phyloP scores from a whole-genome alignment of 2,329 filamentous ascomycete genomes.

The Fusarium begoniae region DNA sequence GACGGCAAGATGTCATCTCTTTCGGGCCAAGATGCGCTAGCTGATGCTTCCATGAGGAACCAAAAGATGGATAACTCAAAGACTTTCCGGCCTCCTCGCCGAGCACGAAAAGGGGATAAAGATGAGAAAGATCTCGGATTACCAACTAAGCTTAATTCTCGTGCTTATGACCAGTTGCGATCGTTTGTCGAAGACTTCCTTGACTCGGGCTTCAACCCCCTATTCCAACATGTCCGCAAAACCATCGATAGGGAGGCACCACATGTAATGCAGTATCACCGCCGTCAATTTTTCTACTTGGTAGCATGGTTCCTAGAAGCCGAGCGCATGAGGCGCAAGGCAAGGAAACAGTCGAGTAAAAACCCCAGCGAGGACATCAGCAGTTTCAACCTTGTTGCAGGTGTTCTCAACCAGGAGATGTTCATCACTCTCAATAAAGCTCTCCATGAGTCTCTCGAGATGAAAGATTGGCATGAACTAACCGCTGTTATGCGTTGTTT shows the following conservation, averaged over 20 bases:
- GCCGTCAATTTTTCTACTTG: slow-evolving; percentile 89
- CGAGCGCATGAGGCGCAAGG: slow-evolving; percentile 75
- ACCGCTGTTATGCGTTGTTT: slow-evolving; percentile 93
- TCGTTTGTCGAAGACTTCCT: slow-evolving; percentile 92
- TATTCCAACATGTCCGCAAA: slow-evolving; percentile 85
- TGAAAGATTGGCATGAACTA: slow-evolving; percentile 87
- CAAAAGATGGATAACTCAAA: slow-evolving; percentile 92
- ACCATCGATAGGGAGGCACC: slow-evolving; percentile 90
- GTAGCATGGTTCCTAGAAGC: slow-evolving; percentile 93
- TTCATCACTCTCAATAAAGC: slow-evolving; percentile 88
- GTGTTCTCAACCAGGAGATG: slow-evolving; percentile 92
- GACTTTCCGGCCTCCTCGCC: slow-evolving; percentile 84
- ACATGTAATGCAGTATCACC: slow-evolving; percentile 79
- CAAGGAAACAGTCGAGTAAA: slow-evolving; percentile 63
- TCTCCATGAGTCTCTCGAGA: slow-evolving; percentile 81
- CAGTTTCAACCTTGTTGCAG: slow-evolving; percentile 86
- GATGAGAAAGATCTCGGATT: slow-evolving; percentile 80
- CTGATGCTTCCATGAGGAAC: slow-evolving; percentile 75
- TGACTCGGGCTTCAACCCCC: slow-evolving; percentile 93
- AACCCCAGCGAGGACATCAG: slow-evolving; percentile 64
- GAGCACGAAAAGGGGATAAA: slow-evolving; percentile 67
- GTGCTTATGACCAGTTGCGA: slow-evolving; percentile 80
- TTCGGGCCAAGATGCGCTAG: slow-evolving; percentile 86
- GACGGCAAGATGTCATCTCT: slow-evolving; percentile 86
- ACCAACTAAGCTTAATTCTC: slow-evolving; percentile 72